phyloP scores from a whole-genome alignment of 1,284 basidiomycete species.

The Flammula alnicola region DNA sequence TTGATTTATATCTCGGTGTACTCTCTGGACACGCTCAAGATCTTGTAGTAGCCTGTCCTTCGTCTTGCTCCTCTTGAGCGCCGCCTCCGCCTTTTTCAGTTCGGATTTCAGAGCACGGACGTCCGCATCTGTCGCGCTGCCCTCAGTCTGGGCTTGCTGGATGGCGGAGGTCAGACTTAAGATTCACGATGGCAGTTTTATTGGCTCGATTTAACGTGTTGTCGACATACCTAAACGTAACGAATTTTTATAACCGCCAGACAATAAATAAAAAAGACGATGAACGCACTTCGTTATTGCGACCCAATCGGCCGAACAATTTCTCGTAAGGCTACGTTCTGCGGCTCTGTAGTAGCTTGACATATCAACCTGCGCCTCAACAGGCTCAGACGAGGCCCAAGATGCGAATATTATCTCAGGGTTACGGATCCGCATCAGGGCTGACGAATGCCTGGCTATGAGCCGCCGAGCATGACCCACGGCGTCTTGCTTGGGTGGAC shows the following conservation, averaged over 20 bases:
- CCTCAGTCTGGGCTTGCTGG: slow-evolving; percentile 67
- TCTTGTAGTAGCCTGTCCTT: slow-evolving; percentile 89
- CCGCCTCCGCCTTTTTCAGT: slow-evolving; percentile 76
- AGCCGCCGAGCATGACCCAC: slow-evolving; percentile 54
- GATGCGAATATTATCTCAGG: slow-evolving; percentile 50
- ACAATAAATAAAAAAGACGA: neutral
- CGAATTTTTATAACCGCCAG: neutral
- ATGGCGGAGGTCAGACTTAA: slow-evolving; percentile 60
- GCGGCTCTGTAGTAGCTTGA: slow-evolving; percentile 53
- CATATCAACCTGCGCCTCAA: slow-evolving; percentile 56
- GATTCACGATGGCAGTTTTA: slow-evolving; percentile 34
- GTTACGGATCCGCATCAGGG: slow-evolving; percentile 48
- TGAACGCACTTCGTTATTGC: slow-evolving; percentile 39
- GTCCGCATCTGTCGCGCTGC: slow-evolving; percentile 57
- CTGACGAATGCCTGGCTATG: slow-evolving; percentile 50
- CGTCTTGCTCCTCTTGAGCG: slow-evolving; percentile 81
- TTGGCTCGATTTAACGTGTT: slow-evolving; percentile 39
- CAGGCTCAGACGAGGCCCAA: slow-evolving; percentile 56
- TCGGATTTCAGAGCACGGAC: slow-evolving; percentile 66
- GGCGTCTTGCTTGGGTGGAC: slow-evolving; percentile 48
- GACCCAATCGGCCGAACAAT: slow-evolving; percentile 58
- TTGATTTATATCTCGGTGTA: slow-evolving; percentile 75
- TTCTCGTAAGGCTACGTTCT: slow-evolving; percentile 52
- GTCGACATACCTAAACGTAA: slow-evolving; percentile 42
- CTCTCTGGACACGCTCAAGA: slow-evolving; percentile 64